Base-by-base conservation (phyloP, 1,284 basidiomycete species). In the Schizophyllum amplum region DNA sequence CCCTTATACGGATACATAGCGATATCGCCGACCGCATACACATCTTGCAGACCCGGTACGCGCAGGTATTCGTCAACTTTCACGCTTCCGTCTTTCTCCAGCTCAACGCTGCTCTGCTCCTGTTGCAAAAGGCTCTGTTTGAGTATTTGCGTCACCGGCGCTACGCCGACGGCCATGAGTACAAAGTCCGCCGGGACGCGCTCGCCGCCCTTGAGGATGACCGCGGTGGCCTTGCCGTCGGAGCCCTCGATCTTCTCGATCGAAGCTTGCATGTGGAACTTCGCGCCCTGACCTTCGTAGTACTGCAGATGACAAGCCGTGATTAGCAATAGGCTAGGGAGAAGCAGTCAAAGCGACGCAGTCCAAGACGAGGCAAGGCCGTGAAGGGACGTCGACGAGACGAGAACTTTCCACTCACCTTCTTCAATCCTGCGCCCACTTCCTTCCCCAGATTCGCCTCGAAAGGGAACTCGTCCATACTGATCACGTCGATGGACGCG, bases 1-100 rank as follows among this genome's bases (percentile, higher is more conserved):
- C 83, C 83, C 15, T 59, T 61, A 2, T 75, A 75, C 25, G 90
- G 87, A 68, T 90, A 93, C 55, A 84, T 78, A 1, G 93, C 93
- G 65, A 97, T 94, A 72, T 97, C 94, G 53, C 84, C 94, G 58
- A 96, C 83, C 4, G 94, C 94, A 68, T 83, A 98, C 5, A 97
- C 82, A 63, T 85, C 73, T 63, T 78, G 65, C 60, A 81, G 68
- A 68, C 83, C 49, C 65, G 66, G 15, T 70, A 97, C 87, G 52
- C 81, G 77, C 54, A 97, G 72, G 63, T 82, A 84, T 66, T 91
- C 82, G 69, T 97, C 91, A 20, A 96, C 93, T 22, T 78, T 79
- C 60, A 98, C 77, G 26, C 89, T 87, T 20, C 90, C 90, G 64
- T 93, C 90, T 66, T 80, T 84, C 71, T 93, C 87, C 3, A 94